These are phyloP conservation scores for Pythium vanterpoolii DNA, from an alignment of 352 stramenopile genomes.

Conservation along the genomic window DNA sequence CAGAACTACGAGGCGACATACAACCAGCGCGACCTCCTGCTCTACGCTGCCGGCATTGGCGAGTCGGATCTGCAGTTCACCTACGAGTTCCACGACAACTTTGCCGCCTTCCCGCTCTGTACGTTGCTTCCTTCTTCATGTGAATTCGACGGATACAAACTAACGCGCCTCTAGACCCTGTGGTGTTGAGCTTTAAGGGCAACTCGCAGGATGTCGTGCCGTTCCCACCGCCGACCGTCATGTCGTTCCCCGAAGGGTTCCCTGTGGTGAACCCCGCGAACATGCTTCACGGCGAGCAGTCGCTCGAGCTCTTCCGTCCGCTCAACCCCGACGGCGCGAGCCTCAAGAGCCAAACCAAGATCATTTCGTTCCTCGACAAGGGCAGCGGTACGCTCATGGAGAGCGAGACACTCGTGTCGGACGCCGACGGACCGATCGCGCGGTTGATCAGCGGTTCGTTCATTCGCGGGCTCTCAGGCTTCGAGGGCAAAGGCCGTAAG, in stretches of 20 bases:
- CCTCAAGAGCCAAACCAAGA: conserved; percentile 55
- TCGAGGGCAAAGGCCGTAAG: conserved; percentile 63
- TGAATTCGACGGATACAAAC: background rate
- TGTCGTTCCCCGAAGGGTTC: conserved; percentile 59
- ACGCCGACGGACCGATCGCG: conserved; percentile 57
- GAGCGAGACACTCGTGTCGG: conserved; percentile 75
- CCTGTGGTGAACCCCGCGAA: conserved; percentile 76
- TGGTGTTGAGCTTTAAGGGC: conserved; percentile 87
- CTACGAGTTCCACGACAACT: conserved; percentile 85
- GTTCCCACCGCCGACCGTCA: conserved; percentile 76
- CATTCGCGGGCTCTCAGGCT: conserved; percentile 74
- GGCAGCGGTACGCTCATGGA: conserved; percentile 83
- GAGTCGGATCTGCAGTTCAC: conserved; percentile 85
- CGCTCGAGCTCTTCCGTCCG: conserved; percentile 73
- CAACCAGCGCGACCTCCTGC: conserved; percentile 87
- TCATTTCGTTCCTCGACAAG: conserved; percentile 85
- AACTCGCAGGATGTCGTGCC: conserved; percentile 82
- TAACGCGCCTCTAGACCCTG: too few relatives aligned
- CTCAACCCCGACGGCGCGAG: conserved; percentile 53
- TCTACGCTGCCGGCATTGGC: conserved; percentile 88
- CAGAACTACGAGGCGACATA: conserved; percentile 65
- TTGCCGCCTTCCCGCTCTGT: conserved; percentile 86
- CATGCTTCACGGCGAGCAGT: conserved; percentile 86
- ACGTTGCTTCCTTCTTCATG: too few relatives aligned
- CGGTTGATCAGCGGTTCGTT: conserved; percentile 81